phyloP scores from a whole-genome alignment of 805 yeast species.

The Dipodascopsis tothii region DNA sequence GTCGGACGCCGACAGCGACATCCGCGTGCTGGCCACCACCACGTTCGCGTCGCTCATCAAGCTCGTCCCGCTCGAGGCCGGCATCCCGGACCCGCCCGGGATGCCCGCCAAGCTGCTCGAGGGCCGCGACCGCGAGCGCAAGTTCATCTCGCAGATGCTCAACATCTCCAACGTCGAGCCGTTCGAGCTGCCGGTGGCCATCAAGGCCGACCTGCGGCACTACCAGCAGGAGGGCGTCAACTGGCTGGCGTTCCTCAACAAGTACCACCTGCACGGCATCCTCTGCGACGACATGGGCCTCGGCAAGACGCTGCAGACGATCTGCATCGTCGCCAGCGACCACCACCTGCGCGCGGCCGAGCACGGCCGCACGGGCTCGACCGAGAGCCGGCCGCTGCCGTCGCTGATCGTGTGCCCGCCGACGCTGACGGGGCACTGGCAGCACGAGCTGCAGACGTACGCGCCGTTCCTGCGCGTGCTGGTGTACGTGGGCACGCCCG shows the following conservation, averaged over 20 bases:
- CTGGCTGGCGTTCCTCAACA: conserved; percentile 93
- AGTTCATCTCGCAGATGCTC: conserved; percentile 94
- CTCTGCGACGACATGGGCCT: conserved; percentile 99
- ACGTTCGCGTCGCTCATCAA: conserved; percentile 95
- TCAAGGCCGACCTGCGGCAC: conserved; percentile 84
- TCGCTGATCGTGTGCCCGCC: conserved; percentile 92
- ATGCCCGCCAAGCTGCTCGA: conserved; percentile 75
- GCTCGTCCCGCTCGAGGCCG: conserved; percentile 93
- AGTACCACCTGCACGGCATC: conserved; percentile 92
- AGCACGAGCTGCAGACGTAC: conserved; percentile 82
- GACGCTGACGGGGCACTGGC: conserved; percentile 98
- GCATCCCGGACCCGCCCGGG: conserved; percentile 90
- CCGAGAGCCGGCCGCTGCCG: conserved; percentile 69
- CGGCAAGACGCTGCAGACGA: conserved; percentile 94
- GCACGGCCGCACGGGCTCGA: conserved; percentile 49
- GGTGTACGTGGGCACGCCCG: conserved; percentile 92
- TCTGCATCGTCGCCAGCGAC: conserved; percentile 93
- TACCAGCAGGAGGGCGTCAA: conserved; percentile 98
- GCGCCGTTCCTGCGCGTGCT: conserved; percentile 77
- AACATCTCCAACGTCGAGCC: conserved; percentile 86
- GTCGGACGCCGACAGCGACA: conserved; percentile 89
- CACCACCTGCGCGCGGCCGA: conserved; percentile 77
- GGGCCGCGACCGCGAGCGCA: conserved; percentile 90
- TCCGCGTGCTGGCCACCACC: conserved; percentile 85
- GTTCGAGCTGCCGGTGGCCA: conserved; percentile 80